These are phyloP conservation scores for Zalaria obscura DNA, from an alignment of 2,329 filamentous ascomycete genomes.

Conservation along the genomic window DNA sequence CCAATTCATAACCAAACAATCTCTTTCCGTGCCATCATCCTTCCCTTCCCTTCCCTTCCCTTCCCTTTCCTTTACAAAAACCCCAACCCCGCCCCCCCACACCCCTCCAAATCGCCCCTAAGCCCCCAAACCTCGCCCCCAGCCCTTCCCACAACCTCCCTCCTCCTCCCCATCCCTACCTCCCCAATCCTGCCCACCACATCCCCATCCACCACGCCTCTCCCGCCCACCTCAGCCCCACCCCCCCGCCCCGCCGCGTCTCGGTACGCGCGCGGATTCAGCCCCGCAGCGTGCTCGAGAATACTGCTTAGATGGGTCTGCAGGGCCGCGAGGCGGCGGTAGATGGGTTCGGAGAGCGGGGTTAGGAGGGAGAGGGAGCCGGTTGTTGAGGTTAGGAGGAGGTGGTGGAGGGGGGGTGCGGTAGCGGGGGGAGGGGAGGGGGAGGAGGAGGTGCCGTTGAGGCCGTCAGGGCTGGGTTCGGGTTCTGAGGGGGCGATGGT, in stretches of 20 bases:
- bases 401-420: constrained; percentile 24
- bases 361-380: constrained; percentile 67
- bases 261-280: constrained; percentile 74
- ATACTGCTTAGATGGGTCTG: constrained; percentile 66
- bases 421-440: constrained; percentile 8
- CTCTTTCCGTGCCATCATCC: too few species aligned
- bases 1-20: too few species aligned
- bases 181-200: constrained; percentile 63
- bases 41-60: neutral
- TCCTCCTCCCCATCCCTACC: constrained; percentile 53
- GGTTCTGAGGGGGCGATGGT: constrained; percentile 34
- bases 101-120: constrained; percentile 52
- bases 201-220: constrained; percentile 66
- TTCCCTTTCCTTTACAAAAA: constrained; percentile 28
- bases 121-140: constrained; percentile 55
- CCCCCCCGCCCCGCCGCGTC: constrained; percentile 35
- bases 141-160: constrained; percentile 60
- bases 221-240: constrained; percentile 35
- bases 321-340: constrained; percentile 70
- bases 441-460: constrained; percentile 15
- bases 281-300: constrained; percentile 60
- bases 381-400: constrained; percentile 61
- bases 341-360: constrained; percentile 63
- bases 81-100: constrained; percentile 49
- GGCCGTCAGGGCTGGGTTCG: constrained; percentile 16